Conservation (phyloP, 345 rosid genomes). For the sweet orange (Citrus sinensis) region DVS_A1.0 CM039162.1:32309501-32310000, state of each 20-base stretch:
- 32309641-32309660: slow-evolving; percentile 17
- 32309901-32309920: neutral
- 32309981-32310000: slow-evolving; percentile 45
- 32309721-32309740: slow-evolving; percentile 6
- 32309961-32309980: slow-evolving; percentile 65
- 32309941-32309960: slow-evolving; percentile 35
- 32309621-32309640: slow-evolving; percentile 17
- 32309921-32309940: slow-evolving; percentile 18
- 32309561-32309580: neutral
- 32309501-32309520: neutral
- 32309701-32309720: slow-evolving; percentile 16
- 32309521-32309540: neutral
- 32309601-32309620: slow-evolving; percentile 12
- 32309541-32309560: neutral
- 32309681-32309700: slow-evolving; percentile 3
- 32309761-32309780: slow-evolving; percentile 14
- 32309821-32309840: too few species aligned
- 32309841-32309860: too few species aligned
- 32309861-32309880: too few species aligned
- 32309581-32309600: slow-evolving; percentile 4
- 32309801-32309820: slow-evolving; percentile 15
- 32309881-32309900: too few species aligned
- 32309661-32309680: slow-evolving; percentile 16
- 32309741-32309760: slow-evolving; percentile 16
- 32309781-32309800: slow-evolving; percentile 16